Base-by-base conservation (phyloP, 169 alveolate genomes). In the Cryptosporidium felis region DNA sequence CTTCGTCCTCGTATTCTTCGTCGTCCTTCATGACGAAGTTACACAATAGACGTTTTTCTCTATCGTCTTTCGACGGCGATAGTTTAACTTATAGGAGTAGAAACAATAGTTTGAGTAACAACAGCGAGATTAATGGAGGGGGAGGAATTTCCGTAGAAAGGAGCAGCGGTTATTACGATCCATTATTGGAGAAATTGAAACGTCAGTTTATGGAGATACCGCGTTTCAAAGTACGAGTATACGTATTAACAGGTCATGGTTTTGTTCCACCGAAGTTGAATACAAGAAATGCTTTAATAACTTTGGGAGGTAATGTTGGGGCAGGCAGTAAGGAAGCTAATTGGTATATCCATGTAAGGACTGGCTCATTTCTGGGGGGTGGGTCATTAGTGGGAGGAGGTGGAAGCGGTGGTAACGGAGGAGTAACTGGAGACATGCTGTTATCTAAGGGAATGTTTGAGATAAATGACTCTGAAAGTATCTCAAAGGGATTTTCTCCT, bases 191-290 rank as follows among this genome's bases (percentile, higher is more conserved):
- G 42, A 53, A 18, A 16, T 74, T 74, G 56, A 74, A 74, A 58
- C 18, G 21, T 16, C 85, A 74, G 40, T 38, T 74, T 36, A 23
- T 61, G 34, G 85, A 74, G 38, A 74, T 74, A 12, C 63, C 74
- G 38, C 66, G 85, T 51, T 53, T 74, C 36, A 74, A 74, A 49
- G 67, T 74, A n/a, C 63, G 85, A 36, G 58, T 56, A 53, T 74
- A 74, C 56, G 36, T 74, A n/a, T 56, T 74, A 53, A 74, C 85
- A 32, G 85, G 85, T 5, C 85, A 74, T 74, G 85, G 85, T 12
- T 74, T 74, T 74, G 85, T 74, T 12, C 85, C 85, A 53, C 85
- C 85, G 16, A 74, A 49, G 42, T 26, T 40, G 23, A 4, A 49
- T 18, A 47, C 41, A 6, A 74, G 67, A 21, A 74, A 74, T 74